These are phyloP conservation scores for Gillenia trifoliata DNA, from an alignment of 306 rosid species.

Conservation along the genomic window DNA sequence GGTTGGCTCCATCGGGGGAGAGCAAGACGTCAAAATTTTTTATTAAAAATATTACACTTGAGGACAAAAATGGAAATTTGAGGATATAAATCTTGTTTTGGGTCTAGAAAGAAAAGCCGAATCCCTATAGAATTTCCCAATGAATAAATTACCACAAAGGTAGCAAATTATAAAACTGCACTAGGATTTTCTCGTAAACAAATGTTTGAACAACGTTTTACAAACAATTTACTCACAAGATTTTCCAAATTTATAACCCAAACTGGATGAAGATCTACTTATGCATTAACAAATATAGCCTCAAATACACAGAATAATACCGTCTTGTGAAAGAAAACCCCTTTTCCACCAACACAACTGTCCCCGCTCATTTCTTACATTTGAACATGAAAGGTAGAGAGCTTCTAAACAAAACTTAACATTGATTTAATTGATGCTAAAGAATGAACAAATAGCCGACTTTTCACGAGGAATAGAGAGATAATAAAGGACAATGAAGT, in stretches of 20 bases:
- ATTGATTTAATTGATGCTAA: conserved; percentile 22
- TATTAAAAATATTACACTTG: too few species aligned
- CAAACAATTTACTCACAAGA: background rate
- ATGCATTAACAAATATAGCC: conserved; percentile 6
- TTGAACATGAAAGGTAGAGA: conserved; percentile 13
- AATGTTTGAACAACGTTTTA: background rate
- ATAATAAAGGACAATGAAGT: background rate
- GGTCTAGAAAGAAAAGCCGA: too few species aligned
- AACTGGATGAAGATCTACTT: background rate
- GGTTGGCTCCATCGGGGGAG: too few species aligned
- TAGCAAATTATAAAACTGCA: too few species aligned
- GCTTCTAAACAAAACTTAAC: conserved; percentile 17
- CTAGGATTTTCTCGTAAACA: background rate
- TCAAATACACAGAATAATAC: background rate
- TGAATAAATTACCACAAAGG: too few species aligned
- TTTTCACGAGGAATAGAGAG: background rate
- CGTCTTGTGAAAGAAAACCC: background rate
- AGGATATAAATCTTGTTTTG: too few species aligned
- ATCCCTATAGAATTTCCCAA: too few species aligned
- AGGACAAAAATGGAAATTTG: too few species aligned
- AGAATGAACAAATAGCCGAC: conserved; percentile 32
- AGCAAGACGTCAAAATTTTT: too few species aligned
- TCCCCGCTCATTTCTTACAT: background rate
- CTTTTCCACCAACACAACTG: background rate
- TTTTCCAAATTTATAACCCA: background rate